phyloP scores from a whole-genome alignment of 352 stramenopile species.

The Hyaloperonospora brassicae region DNA sequence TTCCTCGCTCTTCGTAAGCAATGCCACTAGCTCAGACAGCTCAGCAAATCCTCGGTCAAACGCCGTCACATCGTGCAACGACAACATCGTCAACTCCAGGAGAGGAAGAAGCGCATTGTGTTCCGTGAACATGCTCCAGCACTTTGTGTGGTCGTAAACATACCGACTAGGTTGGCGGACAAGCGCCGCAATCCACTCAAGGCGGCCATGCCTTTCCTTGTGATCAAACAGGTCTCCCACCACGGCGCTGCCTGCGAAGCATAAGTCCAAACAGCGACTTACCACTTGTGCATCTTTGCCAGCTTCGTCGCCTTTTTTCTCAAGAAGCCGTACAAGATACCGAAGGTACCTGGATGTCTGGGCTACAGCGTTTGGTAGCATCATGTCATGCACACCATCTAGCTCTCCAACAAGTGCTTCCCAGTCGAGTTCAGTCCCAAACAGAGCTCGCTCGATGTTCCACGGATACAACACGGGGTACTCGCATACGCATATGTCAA shows the following conservation, averaged over 20 bases:
- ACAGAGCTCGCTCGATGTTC: constrained; percentile 76
- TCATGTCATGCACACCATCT: no score
- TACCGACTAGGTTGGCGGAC: constrained; percentile 40
- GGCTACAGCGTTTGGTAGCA: no score
- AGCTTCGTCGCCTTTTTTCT: constrained; percentile 33
- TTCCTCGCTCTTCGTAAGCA: constrained; percentile 41
- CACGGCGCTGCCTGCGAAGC: constrained; percentile 42
- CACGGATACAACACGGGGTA: constrained; percentile 69
- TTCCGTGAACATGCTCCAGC: constrained; percentile 53
- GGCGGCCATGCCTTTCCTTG: constrained; percentile 16
- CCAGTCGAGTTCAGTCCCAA: constrained; percentile 45
- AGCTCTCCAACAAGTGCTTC: constrained; percentile 27
- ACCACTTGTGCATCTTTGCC: constrained; percentile 47
- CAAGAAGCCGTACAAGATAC: constrained; percentile 61
- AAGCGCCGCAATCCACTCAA: constrained; percentile 40
- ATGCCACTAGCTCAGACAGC: constrained; percentile 35
- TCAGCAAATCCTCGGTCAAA: constrained; percentile 28
- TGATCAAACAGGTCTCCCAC: constrained; percentile 47
- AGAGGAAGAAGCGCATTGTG: constrained; percentile 39
- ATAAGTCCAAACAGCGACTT: constrained; percentile 53
- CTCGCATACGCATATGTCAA: constrained; percentile 62
- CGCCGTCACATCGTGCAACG: constrained; percentile 16
- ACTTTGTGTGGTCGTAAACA: constrained; percentile 40
- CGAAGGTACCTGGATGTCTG: constrained; percentile 63
- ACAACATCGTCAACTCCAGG: constrained; percentile 45